These are phyloP conservation scores for Plasmodiophora brassicae DNA, from an alignment of 208 protist genomes.

Conservation along the genomic window DNA sequence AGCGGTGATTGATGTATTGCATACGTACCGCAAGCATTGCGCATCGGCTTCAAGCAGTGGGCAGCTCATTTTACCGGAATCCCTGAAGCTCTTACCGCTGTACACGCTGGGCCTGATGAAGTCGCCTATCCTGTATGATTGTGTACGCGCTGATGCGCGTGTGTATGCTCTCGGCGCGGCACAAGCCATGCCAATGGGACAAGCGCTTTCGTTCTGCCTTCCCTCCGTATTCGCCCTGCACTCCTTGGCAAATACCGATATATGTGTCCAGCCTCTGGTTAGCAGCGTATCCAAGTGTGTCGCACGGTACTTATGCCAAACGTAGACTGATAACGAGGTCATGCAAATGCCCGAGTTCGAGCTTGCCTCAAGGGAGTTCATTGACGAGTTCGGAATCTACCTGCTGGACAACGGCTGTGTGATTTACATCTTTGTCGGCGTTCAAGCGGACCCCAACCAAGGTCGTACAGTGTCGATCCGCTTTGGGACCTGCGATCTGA, in stretches of 20 bases:
- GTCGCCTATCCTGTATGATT: neutral
- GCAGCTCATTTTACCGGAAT: slow-evolving; percentile 56
- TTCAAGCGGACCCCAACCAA: neutral
- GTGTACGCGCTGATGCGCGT: slow-evolving; percentile 7
- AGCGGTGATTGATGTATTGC: slow-evolving; percentile 28
- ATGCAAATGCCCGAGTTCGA: neutral
- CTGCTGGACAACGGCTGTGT: neutral
- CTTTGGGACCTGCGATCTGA: neutral
- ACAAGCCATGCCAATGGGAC: neutral
- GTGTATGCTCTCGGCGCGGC: neutral
- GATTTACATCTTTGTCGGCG: neutral
- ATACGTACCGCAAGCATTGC: slow-evolving; percentile 45
- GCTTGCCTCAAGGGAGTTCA: slow-evolving; percentile 1
- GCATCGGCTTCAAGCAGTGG: slow-evolving; percentile 37
- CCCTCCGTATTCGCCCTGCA: neutral
- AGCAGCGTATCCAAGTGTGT: neutral
- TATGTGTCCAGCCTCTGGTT: neutral
- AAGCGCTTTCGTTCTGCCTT: slow-evolving; percentile 10
- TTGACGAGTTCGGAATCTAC: neutral
- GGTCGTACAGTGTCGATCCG: neutral
- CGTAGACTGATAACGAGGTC: too few relatives aligned
- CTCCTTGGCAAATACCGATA: neutral
- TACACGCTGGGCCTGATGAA: slow-evolving; percentile 48
- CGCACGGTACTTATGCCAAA: too few relatives aligned
- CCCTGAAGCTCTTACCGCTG: slow-evolving; percentile 55